Evolutionary conservation across 345 rosid genomes (phyloP), one percentile per base, ranked within the genome.

Genomic region (Linum usitatissimum): DNA sequence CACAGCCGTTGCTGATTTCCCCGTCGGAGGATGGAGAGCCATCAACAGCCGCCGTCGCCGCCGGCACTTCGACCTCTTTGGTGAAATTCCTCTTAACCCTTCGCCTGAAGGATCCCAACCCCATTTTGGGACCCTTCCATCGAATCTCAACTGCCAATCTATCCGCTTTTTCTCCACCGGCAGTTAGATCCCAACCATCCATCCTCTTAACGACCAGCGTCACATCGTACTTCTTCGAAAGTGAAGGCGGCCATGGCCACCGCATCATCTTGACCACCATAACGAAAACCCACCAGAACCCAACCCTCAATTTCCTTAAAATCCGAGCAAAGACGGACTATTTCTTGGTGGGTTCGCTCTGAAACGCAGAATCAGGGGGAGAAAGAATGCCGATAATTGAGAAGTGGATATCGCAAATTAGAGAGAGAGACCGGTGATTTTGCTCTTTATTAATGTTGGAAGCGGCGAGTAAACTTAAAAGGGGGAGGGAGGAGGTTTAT

Each of bases 261-360:
- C 83, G 83, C 91, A 93, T 93, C 99, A 90, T 93, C 87, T 87
- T 90, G 70, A 81, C 99, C 78, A 86, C 97, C 97, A 86, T 86
- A 23, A 23, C 28, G 28, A 23, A 2, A 23, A 23, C 28, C 28
- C 28, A 23, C 28, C 28, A 23, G 28, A 23, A 23, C 28, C 28
- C 28, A 23, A 23, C 28, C 28, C 28, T 23, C 28, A 23, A 23
- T 78, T 45, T 45, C 51, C 38, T 34, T 5, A 1, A 34, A 34
- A 34, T 34, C 38, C 38, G 38, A 34, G 5, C 38, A 34, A 34
- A 34, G 38, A 34, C 8, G 3, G 8, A 34, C 8, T 5, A 1
- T 34, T 34, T 34, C 38, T 34, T 34, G 3, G 38, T 34, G 38
- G 38, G 38, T 23, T 23, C 28, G 28, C 28, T 23, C 28, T 23